A percentile compares a stretch with the other conserved stretches of the same genome.
Conservation (phyloP, 164 flowering plant genomes). For the Taxillus chinensis region DNA sequence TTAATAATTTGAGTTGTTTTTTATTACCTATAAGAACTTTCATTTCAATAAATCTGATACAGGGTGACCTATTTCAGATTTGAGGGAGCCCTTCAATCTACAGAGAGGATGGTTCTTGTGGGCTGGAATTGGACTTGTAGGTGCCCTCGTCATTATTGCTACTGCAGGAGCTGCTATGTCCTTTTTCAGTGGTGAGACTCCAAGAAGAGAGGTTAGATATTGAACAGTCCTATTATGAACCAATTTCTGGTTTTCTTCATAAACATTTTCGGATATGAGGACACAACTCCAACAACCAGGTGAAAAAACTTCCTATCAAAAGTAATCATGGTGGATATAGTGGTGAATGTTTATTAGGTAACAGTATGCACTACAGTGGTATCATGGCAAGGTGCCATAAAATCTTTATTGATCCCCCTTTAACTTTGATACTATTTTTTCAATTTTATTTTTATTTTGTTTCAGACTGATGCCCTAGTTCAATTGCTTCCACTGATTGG, state of each 20-base stretch:
- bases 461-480: constrained; percentile 86
- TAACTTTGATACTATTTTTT: too few relatives aligned
- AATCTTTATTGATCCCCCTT: too few relatives aligned
- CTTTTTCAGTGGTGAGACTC: constrained; percentile 53
- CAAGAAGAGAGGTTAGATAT: constrained; percentile 73
- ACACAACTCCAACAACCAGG: background rate
- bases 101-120: constrained; percentile 89
- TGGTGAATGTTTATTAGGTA: background rate
- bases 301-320: background rate
- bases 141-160: constrained; percentile 53
- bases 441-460: too few relatives aligned
- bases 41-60: constrained; percentile 4
- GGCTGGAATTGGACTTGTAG: constrained; percentile 74
- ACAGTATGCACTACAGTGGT: too few relatives aligned
- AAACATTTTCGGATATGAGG: background rate
- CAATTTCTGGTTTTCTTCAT: background rate
- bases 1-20: background rate
- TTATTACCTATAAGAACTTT: background rate
- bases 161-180: constrained; percentile 58
- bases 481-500: constrained; percentile 89
- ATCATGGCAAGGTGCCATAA: too few relatives aligned
- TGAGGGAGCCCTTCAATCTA: constrained; percentile 74
- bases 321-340: background rate
- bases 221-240: background rate
- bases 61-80: constrained; percentile 39